Evolutionary conservation across 305 asterid genomes (phyloP).

Genomic region (Salvia sclarea): DNA sequence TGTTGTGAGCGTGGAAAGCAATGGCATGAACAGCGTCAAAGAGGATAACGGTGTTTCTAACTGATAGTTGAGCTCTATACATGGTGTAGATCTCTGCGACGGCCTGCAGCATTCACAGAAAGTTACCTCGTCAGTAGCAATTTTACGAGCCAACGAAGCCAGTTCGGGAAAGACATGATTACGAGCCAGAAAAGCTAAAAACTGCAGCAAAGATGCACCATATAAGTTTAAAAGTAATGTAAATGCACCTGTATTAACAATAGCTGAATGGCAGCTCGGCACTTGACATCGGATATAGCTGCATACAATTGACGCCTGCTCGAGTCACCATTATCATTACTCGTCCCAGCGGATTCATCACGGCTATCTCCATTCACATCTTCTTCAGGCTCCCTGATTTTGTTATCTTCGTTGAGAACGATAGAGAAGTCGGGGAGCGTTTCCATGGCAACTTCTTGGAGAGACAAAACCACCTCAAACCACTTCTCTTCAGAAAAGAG

Average conservation of each 20-base stretch:
- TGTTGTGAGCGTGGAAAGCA: constrained; percentile 84
- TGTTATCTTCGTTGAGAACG: constrained; percentile 61
- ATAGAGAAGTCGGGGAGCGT: constrained; percentile 88
- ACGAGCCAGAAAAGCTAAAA: neutral
- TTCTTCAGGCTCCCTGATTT: constrained; percentile 50
- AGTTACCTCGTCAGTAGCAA: constrained; percentile 24
- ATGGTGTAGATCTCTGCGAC: constrained; percentile 85
- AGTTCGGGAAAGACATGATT: neutral
- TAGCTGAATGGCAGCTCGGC: constrained; percentile 94
- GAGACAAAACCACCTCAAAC: constrained; percentile 87
- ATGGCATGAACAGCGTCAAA: constrained; percentile 76
- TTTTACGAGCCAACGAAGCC: neutral
- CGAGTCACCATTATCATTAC: constrained; percentile 52
- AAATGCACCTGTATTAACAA: constrained; percentile 78
- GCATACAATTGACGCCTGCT: constrained; percentile 55
- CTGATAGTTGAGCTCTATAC: constrained; percentile 71
- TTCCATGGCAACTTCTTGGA: constrained; percentile 70
- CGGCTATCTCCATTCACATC: constrained; percentile 47
- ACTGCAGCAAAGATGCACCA: constrained; percentile 3
- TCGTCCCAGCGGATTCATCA: constrained; percentile 56
- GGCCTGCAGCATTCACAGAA: constrained; percentile 57
- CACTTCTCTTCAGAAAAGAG: constrained; percentile 93
- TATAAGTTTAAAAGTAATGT: neutral
- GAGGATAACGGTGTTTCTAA: constrained; percentile 59
- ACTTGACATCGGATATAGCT: constrained; percentile 78